Evolutionary conservation across 495 filamentous ascomycete species (phyloP), one percentile per base, ranked within the genome.

Genomic region (Chaetomidium leptoderma): DNA sequence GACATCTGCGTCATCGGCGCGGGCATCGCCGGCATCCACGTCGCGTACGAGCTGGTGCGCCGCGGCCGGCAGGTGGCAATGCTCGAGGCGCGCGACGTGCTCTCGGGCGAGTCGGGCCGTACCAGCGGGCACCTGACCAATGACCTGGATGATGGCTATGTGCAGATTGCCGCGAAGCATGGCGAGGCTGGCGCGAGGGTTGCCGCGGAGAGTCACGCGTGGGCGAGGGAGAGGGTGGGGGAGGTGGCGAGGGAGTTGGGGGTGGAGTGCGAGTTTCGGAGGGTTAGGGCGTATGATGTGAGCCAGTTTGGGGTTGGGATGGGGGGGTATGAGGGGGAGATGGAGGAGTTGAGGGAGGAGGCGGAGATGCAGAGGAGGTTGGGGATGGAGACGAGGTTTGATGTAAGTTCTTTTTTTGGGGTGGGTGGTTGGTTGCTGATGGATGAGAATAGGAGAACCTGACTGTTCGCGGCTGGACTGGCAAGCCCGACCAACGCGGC

Each of bases 211-310:
- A 78, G 77, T 43, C 80, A 85, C 55, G 66, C 71, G 19, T 85
- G 78, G 72, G 82, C 80, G 0, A 54, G 81, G 4, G 70, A 79
- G 14, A 70, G 72, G 3, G 70, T 84, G 1, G 79, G 75, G 0
- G 71, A 81, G 47, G 74, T 83, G 6, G 63, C 72, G 0, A 65
- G 69, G 40, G 55, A 72, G 54, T 66, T 84, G 27, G 70, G 71
- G 7, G 74, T 85, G 24, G 79, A 83, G 6, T 84, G 82, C 61
- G 80, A 83, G 64, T 85, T 79, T 59, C 72, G 82, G 1, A 51
- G 58, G 24, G 43, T 85, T 19, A 76, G 70, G 1, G 79, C 68
- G 24, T 76, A 76, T 48, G 60, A 76, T 46, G 71, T 84, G 1
- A 70, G 66, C 6, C 69, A 74, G 66, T 69, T 62, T 36, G 36